Evolutionary conservation across 345 rosid species (phyloP).

Genomic region (Carallia pectinifolia): DNA sequence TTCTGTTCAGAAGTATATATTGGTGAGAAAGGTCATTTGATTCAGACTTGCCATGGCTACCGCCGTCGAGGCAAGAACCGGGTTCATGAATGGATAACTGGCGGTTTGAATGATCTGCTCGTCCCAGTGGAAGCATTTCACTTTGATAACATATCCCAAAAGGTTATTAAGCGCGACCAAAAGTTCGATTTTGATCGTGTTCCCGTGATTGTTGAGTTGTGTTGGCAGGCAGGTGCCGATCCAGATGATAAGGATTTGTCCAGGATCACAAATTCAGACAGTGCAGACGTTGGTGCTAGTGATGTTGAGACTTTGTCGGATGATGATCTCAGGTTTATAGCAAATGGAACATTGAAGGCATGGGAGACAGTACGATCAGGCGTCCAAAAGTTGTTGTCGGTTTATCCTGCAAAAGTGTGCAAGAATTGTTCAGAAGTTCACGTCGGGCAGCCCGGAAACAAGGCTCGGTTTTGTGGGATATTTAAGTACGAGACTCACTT

Average conservation of each 20-base stretch:
- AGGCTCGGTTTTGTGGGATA: slow-evolving; percentile 76
- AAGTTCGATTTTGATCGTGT: slow-evolving; percentile 77
- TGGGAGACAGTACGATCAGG: slow-evolving; percentile 70
- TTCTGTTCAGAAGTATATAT: slow-evolving; percentile 78
- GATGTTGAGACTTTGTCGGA: slow-evolving; percentile 38
- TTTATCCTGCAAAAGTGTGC: slow-evolving; percentile 76
- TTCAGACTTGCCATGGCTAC: slow-evolving; percentile 73
- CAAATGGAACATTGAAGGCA: slow-evolving; percentile 56
- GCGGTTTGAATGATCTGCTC: slow-evolving; percentile 63
- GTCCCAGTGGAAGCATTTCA: slow-evolving; percentile 71
- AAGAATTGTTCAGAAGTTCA: slow-evolving; percentile 77
- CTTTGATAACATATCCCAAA: slow-evolving; percentile 54
- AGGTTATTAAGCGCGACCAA: slow-evolving; percentile 60
- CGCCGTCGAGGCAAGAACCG: slow-evolving; percentile 52
- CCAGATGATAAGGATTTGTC: slow-evolving; percentile 27
- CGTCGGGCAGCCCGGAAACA: slow-evolving; percentile 81
- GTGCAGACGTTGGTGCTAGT: slow-evolving; percentile 20
- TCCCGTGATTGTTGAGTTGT: slow-evolving; percentile 80
- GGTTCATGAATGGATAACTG: slow-evolving; percentile 80
- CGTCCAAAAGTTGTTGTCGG: slow-evolving; percentile 52
- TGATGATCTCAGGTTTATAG: slow-evolving; percentile 43
- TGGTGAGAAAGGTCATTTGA: slow-evolving; percentile 83
- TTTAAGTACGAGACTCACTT: slow-evolving; percentile 73
- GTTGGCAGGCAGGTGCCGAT: slow-evolving; percentile 81
- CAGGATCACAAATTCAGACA: slow-evolving; percentile 17